A percentile compares a stretch with the other conserved stretches of the same genome.
These are phyloP conservation scores for Colletotrichum acutatum DNA, from an alignment of 2,329 filamentous ascomycete genomes.

Conservation along the genomic window DNA sequence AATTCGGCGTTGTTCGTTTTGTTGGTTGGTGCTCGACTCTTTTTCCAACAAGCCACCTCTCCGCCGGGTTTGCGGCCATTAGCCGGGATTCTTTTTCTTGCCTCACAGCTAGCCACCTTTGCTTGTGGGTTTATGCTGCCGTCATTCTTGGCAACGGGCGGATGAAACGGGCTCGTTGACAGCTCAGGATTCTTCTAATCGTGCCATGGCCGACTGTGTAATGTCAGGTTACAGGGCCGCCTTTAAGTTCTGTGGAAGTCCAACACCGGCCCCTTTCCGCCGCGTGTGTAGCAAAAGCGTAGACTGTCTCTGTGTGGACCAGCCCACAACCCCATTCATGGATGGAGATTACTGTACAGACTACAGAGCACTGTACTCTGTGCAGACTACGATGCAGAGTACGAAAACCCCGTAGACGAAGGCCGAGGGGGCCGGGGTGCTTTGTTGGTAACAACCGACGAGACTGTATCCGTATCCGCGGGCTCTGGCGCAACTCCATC, in stretches of 20 bases:
- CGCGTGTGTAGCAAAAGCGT: neutral
- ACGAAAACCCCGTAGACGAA: neutral
- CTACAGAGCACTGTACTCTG: neutral
- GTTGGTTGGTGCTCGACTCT: neutral
- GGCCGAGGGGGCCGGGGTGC: neutral
- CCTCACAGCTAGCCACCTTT: neutral
- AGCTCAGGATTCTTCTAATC: conserved; percentile 4
- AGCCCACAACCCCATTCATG: neutral
- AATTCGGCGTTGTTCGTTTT: conserved; percentile 1
- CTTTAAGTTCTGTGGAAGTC: too few relatives aligned
- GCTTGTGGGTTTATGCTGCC: conserved; percentile 2
- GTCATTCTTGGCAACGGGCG: conserved; percentile 25
- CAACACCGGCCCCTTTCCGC: too few relatives aligned
- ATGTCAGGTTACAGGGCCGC: too few relatives aligned
- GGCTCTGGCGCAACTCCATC: conserved; percentile 25
- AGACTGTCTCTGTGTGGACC: neutral
- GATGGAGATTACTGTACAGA: neutral
- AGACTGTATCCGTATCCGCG: conserved; percentile 15
- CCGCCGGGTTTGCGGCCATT: neutral
- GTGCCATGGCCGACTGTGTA: neutral
- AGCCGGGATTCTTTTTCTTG: neutral
- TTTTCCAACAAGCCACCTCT: conserved; percentile 4
- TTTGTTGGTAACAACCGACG: conserved; percentile 12
- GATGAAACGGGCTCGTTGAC: conserved; percentile 11
- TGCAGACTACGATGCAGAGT: neutral